These are phyloP conservation scores for Pulveroboletus sp. DNA, from an alignment of 768 basidiomycete genomes.

Conservation along the genomic window DNA sequence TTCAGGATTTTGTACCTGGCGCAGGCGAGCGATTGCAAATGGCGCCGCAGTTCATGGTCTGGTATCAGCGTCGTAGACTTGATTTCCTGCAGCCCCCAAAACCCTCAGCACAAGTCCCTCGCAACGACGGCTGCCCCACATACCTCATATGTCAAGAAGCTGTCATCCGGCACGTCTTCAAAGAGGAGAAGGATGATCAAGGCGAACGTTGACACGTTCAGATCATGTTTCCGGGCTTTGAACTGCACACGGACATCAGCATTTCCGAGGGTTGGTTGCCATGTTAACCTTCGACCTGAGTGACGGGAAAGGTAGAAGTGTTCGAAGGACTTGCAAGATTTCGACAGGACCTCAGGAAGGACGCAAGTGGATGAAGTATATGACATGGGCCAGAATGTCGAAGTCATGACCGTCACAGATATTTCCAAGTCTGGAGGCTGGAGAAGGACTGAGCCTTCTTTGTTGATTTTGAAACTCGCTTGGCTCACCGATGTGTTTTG, in stretches of 20 bases:
- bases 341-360: conserved; percentile 60
- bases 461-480: neutral
- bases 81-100: conserved; percentile 65
- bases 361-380: conserved; percentile 60
- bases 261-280: conserved; percentile 87
- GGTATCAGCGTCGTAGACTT: conserved; percentile 69
- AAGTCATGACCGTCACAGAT: conserved; percentile 89
- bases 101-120: neutral
- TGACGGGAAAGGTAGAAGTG: conserved; percentile 87
- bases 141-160: conserved; percentile 75
- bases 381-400: conserved; percentile 93
- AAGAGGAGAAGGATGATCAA: conserved; percentile 86
- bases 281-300: conserved; percentile 84
- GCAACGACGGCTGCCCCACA: conserved; percentile 18
- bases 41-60: conserved; percentile 79
- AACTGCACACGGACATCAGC: conserved; percentile 86
- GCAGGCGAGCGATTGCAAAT: conserved; percentile 93
- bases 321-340: conserved; percentile 74
- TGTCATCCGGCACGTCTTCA: conserved; percentile 62
- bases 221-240: conserved; percentile 74
- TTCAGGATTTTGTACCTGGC: conserved; percentile 90
- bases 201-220: conserved; percentile 90
- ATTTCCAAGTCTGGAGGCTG: conserved; percentile 78
- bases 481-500: conserved; percentile 55
- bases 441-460: conserved; percentile 9